These are phyloP conservation scores for Glonium stellatum DNA, from an alignment of 495 filamentous ascomycete genomes.

Conservation along the genomic window DNA sequence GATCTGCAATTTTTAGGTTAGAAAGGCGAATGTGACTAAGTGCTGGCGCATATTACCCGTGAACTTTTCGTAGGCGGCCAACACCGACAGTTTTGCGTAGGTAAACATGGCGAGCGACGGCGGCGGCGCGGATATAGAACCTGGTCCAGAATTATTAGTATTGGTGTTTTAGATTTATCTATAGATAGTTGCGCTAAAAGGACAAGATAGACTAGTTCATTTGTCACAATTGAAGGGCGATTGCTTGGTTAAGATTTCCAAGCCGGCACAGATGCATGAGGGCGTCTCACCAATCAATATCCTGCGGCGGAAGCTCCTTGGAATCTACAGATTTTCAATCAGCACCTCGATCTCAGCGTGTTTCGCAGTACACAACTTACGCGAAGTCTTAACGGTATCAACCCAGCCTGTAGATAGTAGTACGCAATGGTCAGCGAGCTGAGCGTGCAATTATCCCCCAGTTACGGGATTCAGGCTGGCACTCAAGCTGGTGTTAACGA, in stretches of 20 bases:
- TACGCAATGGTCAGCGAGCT: slow-evolving; percentile 31
- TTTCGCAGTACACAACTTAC: slow-evolving; percentile 8
- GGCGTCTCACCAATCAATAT: slow-evolving; percentile 33
- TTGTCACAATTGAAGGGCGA: too few relatives aligned
- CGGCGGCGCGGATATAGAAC: slow-evolving; percentile 96
- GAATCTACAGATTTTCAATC: slow-evolving; percentile 35
- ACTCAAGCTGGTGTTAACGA: slow-evolving; percentile 13
- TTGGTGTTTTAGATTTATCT: too few relatives aligned
- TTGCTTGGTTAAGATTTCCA: too few relatives aligned
- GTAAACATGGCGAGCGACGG: slow-evolving; percentile 96
- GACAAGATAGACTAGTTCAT: too few relatives aligned
- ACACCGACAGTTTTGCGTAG: slow-evolving; percentile 98
- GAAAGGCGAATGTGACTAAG: background rate
- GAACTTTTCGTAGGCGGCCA: slow-evolving; percentile 81
- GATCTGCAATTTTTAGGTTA: slow-evolving; percentile 42
- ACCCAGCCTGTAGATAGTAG: slow-evolving; percentile 68
- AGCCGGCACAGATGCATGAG: too few relatives aligned
- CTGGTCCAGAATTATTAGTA: too few relatives aligned
- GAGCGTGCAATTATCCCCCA: slow-evolving; percentile 34
- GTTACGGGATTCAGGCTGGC: slow-evolving; percentile 33
- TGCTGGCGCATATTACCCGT: slow-evolving; percentile 43
- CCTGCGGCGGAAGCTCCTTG: slow-evolving; percentile 87
- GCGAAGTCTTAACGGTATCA: slow-evolving; percentile 96
- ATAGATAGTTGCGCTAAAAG: too few relatives aligned
- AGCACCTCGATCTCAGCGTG: background rate